Evolutionary conservation across 805 yeast genomes (phyloP).

Genomic region (Priceomyces haplophilus): DNA sequence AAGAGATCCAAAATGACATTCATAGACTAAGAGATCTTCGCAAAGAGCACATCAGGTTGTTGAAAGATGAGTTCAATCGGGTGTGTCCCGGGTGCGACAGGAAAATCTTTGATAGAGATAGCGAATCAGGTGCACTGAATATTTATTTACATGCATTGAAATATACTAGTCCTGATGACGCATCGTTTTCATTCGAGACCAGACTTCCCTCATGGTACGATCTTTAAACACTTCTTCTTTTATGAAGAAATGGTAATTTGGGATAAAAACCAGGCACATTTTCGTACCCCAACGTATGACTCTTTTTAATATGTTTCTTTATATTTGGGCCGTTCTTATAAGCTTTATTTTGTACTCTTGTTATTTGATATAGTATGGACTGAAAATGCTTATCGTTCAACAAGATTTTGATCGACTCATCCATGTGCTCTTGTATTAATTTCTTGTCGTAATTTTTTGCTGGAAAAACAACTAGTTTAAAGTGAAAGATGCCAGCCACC

Average conservation of each 20-base stretch:
- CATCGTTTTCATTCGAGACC: conserved; percentile 39
- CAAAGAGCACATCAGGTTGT: conserved; percentile 22
- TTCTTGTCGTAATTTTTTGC: conserved; percentile 15
- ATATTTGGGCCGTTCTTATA: conserved; percentile 3
- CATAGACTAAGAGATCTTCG: conserved; percentile 20
- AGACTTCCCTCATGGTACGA: conserved; percentile 47
- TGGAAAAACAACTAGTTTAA: conserved; percentile 19
- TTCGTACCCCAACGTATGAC: conserved; percentile 14
- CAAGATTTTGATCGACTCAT: conserved; percentile 10
- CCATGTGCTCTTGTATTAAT: conserved; percentile 9
- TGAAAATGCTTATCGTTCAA: conserved; percentile 4
- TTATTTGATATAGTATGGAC: background rate
- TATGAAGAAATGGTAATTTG: conserved; percentile 22
- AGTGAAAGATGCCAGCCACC: conserved; percentile 26
- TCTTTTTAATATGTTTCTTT: conserved; percentile 4
- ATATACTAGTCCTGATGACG: conserved; percentile 25
- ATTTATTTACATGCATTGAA: conserved; percentile 50
- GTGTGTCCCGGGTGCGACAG: conserved; percentile 35
- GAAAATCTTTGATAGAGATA: conserved; percentile 27
- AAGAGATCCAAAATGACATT: conserved; percentile 12
- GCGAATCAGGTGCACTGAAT: conserved; percentile 23
- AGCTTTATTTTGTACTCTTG: conserved; percentile 5
- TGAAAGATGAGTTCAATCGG: conserved; percentile 20
- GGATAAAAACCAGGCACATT: conserved; percentile 17
- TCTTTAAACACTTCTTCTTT: conserved; percentile 9